Evolutionary conservation across 2,329 filamentous ascomycete genomes (phyloP).

Genomic region (Neofusicoccum sp.): DNA sequence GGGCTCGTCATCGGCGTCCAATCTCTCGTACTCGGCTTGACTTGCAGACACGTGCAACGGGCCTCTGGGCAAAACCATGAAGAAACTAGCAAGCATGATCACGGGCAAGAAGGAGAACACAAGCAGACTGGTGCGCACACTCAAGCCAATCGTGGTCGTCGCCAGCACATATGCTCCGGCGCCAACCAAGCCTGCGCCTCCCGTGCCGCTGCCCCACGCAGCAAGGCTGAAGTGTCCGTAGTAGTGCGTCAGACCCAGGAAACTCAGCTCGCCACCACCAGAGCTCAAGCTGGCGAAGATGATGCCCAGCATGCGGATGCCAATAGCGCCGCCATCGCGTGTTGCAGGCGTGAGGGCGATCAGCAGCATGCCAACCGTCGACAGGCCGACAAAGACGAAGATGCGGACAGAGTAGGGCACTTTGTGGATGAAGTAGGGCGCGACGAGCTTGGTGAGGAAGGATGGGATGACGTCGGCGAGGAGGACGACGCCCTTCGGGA

Average conservation of each 20-base stretch:
- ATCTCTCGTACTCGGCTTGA: slow-evolving; percentile 54
- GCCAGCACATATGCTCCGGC: slow-evolving; percentile 84
- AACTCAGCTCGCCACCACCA: slow-evolving; percentile 86
- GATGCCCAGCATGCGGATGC: slow-evolving; percentile 77
- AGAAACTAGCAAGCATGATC: slow-evolving; percentile 85
- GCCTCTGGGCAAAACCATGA: slow-evolving; percentile 69
- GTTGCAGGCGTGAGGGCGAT: slow-evolving; percentile 74
- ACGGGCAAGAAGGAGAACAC: slow-evolving; percentile 75
- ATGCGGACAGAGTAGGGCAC: slow-evolving; percentile 79
- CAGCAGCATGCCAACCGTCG: slow-evolving; percentile 82
- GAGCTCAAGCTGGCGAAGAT: slow-evolving; percentile 80
- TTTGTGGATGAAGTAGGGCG: slow-evolving; percentile 89
- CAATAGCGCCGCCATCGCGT: slow-evolving; percentile 59
- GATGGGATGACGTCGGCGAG: slow-evolving; percentile 90
- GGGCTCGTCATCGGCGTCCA: slow-evolving; percentile 44
- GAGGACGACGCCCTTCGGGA: slow-evolving; percentile 90
- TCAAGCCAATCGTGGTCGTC: slow-evolving; percentile 75
- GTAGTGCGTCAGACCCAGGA: slow-evolving; percentile 87
- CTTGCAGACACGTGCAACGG: slow-evolving; percentile 54
- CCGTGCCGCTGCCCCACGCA: slow-evolving; percentile 89
- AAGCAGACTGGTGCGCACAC: slow-evolving; percentile 71
- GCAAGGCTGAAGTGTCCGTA: slow-evolving; percentile 86
- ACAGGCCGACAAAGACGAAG: slow-evolving; percentile 69
- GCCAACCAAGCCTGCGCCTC: slow-evolving; percentile 81
- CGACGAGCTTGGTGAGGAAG: slow-evolving; percentile 81